phyloP scores from a whole-genome alignment of 2,329 filamentous ascomycete species.

The Colletotrichum sp. region DNA sequence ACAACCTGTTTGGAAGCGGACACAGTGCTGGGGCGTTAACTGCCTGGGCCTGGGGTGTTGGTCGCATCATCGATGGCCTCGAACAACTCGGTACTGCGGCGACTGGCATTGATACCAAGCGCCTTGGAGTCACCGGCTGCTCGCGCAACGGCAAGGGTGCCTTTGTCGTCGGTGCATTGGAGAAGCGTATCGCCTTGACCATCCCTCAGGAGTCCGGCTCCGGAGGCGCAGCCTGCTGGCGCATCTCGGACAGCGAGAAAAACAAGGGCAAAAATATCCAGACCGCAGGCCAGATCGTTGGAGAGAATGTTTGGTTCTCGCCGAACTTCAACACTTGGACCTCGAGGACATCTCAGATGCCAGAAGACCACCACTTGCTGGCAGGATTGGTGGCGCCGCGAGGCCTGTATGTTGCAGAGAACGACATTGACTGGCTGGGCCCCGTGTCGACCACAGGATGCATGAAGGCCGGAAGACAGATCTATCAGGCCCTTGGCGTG shows the following conservation, averaged over 20 bases:
- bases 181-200: conserved; percentile 63
- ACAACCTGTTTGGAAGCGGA: conserved; percentile 59
- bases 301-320: conserved; percentile 70
- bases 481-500: conserved; percentile 59
- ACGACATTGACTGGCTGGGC: conserved; percentile 65
- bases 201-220: conserved; percentile 68
- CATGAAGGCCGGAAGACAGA: conserved; percentile 59
- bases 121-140: conserved; percentile 65
- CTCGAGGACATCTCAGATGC: conserved; percentile 49
- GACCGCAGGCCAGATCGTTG: conserved; percentile 62
- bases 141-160: conserved; percentile 70
- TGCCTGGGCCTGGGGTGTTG: conserved; percentile 69
- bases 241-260: conserved; percentile 56
- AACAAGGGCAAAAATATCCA: conserved; percentile 62
- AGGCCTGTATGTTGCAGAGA: conserved; percentile 61
- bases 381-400: conserved; percentile 61
- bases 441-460: conserved; percentile 61
- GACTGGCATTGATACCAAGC: conserved; percentile 53
- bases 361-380: conserved; percentile 64
- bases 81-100: conserved; percentile 51
- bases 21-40: conserved; percentile 63
- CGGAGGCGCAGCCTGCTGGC: conserved; percentile 67
- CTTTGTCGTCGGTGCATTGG: conserved; percentile 64
- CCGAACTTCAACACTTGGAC: conserved; percentile 57
- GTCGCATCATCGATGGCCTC: conserved; percentile 64